phyloP scores from a whole-genome alignment of 2,329 filamentous ascomycete genomes.

The Aspergillus glaucus region DNA sequence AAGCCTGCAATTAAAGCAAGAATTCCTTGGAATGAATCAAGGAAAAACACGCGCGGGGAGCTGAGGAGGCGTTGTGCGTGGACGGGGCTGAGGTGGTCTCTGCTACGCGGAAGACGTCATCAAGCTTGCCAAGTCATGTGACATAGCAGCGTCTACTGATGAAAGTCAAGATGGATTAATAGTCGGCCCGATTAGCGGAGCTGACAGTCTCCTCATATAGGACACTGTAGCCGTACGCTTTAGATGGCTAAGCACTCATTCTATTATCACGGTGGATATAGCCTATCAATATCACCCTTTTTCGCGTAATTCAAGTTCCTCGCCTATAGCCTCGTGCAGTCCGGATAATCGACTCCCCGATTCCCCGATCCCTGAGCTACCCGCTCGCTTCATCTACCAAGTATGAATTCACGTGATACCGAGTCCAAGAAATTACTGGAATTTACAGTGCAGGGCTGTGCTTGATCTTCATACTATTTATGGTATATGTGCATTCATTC shows the following conservation, averaged over 20 bases:
- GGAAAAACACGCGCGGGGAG: not conserved
- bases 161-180: not conserved
- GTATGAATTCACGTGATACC: not conserved
- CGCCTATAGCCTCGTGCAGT: too few relatives aligned
- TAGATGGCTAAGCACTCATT: too few relatives aligned
- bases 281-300: too few relatives aligned
- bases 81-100: slow-evolving; percentile 62
- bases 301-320: too few relatives aligned
- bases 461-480: not conserved
- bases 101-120: slow-evolving; percentile 30
- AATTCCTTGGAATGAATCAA: too few relatives aligned
- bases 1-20: not conserved
- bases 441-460: not conserved
- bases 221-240: too few relatives aligned
- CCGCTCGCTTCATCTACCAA: not conserved
- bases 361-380: too few relatives aligned
- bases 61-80: not conserved
- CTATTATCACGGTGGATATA: too few relatives aligned
- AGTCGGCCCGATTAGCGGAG: not conserved
- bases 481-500: not conserved
- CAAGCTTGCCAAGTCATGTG: slow-evolving; percentile 13
- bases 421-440: not conserved
- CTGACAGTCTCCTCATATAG: not conserved
- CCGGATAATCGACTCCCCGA: too few relatives aligned
- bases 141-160: not conserved